Evolutionary conservation across 129 eudicot genomes (phyloP), one percentile per base, ranked within the genome.

Genomic region (Lonicera japonica): DNA sequence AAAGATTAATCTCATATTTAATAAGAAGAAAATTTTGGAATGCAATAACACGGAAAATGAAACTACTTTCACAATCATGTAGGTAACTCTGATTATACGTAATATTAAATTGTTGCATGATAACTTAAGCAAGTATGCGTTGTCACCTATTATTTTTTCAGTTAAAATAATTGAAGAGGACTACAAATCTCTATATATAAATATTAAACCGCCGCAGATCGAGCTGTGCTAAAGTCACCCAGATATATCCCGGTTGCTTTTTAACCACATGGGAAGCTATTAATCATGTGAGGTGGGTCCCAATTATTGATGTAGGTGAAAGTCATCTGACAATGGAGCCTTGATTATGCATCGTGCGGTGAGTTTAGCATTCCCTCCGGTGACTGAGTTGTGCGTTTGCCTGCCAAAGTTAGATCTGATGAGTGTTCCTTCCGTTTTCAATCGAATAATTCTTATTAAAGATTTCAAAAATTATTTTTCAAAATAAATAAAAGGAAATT

Each of bases 241-340:
- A 8, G 14, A 43, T 14, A 43, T 43, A 10, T 43, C 16, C 50
- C 14, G 13, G 13, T 8, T 8, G 50, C 50, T 43, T 14, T 43
- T 43, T 43, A 43, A 10, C 16, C 50, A 43, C 50, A 43, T 43
- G 50, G n/a, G 50, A 43, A 43, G 50, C 50, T 43, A 43, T 43
- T 43, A 43, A 43, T 43, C 50, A 43, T 43, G 50, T 43, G 50
- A 43, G 50, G 50, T 43, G 50, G 50, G 50, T 8, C 50, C 50
- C 14, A 43, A 4, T 2, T 8, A 10, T 43, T 43, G 14, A 43
- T 43, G 50, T 3, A 43, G 50, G 50, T 43, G 13, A 43, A 43
- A 43, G 50, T 43, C 13, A 43, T 43, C 5, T 43, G 5, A 43
- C 50, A 43, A 43, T 1, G 50, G 10, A 38, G 6, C 5, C 43